These are phyloP conservation scores for Sophora flavescens DNA, from an alignment of 306 rosid species.

Conservation along the genomic window DNA sequence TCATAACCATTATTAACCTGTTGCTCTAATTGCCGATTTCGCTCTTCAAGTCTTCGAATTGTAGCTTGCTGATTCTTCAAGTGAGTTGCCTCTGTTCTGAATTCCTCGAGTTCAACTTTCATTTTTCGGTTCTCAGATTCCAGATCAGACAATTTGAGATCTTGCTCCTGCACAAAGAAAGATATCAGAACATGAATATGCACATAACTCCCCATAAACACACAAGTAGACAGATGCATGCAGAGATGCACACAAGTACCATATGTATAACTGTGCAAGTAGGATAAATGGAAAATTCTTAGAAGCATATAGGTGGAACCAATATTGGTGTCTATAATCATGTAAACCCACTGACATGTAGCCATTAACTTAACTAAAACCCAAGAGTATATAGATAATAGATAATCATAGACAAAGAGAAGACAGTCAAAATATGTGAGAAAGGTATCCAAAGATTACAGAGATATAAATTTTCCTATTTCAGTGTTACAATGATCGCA, in stretches of 20 bases:
- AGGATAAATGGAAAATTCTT: neutral
- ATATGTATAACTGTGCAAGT: constrained; percentile 10
- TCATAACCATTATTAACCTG: constrained; percentile 66
- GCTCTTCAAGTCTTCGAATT: constrained; percentile 94
- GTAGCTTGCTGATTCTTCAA: constrained; percentile 99
- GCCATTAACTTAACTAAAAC: neutral
- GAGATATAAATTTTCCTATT: neutral
- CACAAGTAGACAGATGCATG: constrained; percentile 5
- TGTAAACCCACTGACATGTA: neutral
- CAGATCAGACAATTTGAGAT: constrained; percentile 80
- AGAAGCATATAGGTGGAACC: constrained; percentile 15
- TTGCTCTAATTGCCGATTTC: constrained; percentile 94
- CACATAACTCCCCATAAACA: constrained; percentile 20
- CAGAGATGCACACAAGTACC: constrained; percentile 29
- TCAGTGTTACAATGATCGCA: neutral
- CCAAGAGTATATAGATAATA: neutral
- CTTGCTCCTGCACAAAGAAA: constrained; percentile 80
- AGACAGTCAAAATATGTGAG: neutral
- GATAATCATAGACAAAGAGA: constrained; percentile 15
- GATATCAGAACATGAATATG: constrained; percentile 35
- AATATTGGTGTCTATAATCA: constrained; percentile 29
- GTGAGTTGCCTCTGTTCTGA: constrained; percentile 97
- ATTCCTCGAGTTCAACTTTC: constrained; percentile 99
- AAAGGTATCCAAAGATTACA: neutral
- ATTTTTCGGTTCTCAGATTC: constrained; percentile 96